Base-by-base conservation (phyloP, 345 rosid genomes). In the Ceriops tagal region DNA sequence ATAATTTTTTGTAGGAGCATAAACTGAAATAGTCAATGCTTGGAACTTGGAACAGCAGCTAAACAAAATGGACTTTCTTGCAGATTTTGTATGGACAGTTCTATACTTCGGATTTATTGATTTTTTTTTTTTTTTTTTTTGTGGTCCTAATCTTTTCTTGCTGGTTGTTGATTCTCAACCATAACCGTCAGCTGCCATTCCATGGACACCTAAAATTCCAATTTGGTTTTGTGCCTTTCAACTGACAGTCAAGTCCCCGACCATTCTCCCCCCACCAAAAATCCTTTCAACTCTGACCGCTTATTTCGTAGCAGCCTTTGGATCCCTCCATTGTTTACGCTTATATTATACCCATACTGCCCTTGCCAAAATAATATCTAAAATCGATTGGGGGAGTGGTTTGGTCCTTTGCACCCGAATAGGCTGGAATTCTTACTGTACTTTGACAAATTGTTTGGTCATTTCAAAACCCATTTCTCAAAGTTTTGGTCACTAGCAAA, bases 141-240 rank as follows among this genome's bases (percentile, higher is more conserved):
- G 8, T 1, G 1, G 6, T 8, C 43, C n/a, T 11, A 20, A 47
- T 21, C 6, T 24, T 16, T 27, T 24, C n/a, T 26, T 18, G 46
- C 32, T 31, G 47, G 72, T 69, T 46, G 72, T 59, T 59, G 65
- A 5, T 47, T 31, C 6, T 10, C 2, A 20, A 5, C 58, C 5
- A 22, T 20, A 8, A 32, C 1, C 19, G 5, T 28, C 64, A 76
- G 18, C 83, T 58, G 73, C 75, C 80, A 70, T 73, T 80, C 78
- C 46, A 53, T 64, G 60, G 67, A 46, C 67, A 80, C 68, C 83
- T 77, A 70, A 65, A 73, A 62, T 79, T 75, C 80, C 58, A 66
- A 52, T 26, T 43, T 15, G 19, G 30, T 30, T 3, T 24, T 34
- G 19, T 1, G 5, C 20, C 4, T 21, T 7, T 22, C 39, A 62